phyloP scores from a whole-genome alignment of 2,329 filamentous ascomycete species.

The Penicillium sp. region DNA sequence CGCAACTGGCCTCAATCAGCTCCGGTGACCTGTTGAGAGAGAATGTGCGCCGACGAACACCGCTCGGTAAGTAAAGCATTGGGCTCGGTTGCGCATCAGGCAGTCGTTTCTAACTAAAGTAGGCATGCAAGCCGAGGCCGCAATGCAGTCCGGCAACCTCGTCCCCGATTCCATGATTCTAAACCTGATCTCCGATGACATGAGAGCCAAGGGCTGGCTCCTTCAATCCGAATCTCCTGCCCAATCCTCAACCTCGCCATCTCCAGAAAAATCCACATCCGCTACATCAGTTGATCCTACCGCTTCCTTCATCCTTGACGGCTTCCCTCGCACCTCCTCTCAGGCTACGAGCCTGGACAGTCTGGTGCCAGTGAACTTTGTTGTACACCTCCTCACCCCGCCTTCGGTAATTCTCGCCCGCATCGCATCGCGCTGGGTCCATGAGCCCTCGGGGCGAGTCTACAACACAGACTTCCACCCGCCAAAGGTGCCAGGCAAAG shows the following conservation, averaged over 20 bases:
- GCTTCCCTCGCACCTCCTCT: conserved; percentile 83
- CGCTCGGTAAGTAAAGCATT: conserved; percentile 65
- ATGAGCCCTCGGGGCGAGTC: conserved; percentile 84
- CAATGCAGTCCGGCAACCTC: conserved; percentile 85
- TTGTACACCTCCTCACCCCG: conserved; percentile 83
- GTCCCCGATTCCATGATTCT: conserved; percentile 91
- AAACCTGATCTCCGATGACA: conserved; percentile 86
- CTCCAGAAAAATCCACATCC: conserved; percentile 20
- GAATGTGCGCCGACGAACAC: conserved; percentile 87
- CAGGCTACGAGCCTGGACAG: conserved; percentile 78
- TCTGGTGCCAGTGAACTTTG: conserved; percentile 92
- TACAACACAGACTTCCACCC: conserved; percentile 95
- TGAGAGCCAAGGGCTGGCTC: conserved; percentile 84
- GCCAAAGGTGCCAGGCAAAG: conserved; percentile 75
- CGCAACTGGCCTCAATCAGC: conserved; percentile 86
- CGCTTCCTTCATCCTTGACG: conserved; percentile 92
- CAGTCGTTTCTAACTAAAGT: conserved; percentile 16
- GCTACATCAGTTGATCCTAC: conserved; percentile 64
- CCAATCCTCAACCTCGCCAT: not conserved
- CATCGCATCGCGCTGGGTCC: conserved; percentile 90
- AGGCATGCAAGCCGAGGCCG: conserved; percentile 88
- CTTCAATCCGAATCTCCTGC: conserved; percentile 36
- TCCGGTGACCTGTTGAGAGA: conserved; percentile 89
- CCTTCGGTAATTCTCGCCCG: conserved; percentile 83
- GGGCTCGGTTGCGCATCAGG: not conserved